These are phyloP conservation scores for Rhizopogon salebrosus DNA, from an alignment of 768 basidiomycete species.

Conservation along the genomic window DNA sequence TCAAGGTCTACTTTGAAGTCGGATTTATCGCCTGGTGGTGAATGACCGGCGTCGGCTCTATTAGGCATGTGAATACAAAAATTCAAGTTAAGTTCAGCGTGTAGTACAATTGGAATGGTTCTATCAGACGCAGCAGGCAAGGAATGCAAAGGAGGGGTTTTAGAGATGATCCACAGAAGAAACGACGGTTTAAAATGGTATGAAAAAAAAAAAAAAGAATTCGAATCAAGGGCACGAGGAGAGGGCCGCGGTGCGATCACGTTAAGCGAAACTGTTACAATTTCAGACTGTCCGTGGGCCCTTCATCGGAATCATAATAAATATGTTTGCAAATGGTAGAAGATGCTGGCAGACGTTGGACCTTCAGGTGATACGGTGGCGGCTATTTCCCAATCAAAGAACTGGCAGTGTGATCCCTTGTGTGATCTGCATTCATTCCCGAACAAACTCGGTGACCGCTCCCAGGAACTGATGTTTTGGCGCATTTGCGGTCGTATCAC, in stretches of 20 bases:
- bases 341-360: neutral
- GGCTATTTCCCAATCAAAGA: neutral
- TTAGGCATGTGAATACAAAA: slow-evolving; percentile 23
- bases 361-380: slow-evolving; percentile 1
- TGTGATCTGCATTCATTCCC: slow-evolving; percentile 33
- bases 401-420: slow-evolving; percentile 1
- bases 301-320: slow-evolving; percentile 12
- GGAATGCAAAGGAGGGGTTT: slow-evolving; percentile 12
- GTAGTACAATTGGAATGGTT: slow-evolving; percentile 25
- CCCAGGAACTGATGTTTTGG: slow-evolving; percentile 20
- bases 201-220: slow-evolving; percentile 61
- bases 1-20: slow-evolving; percentile 33
- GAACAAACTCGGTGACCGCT: slow-evolving; percentile 18
- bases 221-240: slow-evolving; percentile 68
- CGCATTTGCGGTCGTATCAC: neutral
- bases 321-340: neutral
- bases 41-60: slow-evolving; percentile 21
- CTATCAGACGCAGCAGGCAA: neutral
- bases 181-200: slow-evolving; percentile 49
- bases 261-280: slow-evolving; percentile 35
- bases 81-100: slow-evolving; percentile 27
- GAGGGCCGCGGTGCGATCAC: slow-evolving; percentile 35
- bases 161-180: slow-evolving; percentile 17
- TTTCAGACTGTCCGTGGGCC: slow-evolving; percentile 26
- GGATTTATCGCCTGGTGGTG: slow-evolving; percentile 31